These are phyloP conservation scores for Termitomyces sp. DNA, from an alignment of 768 basidiomycete genomes.

Conservation along the genomic window DNA sequence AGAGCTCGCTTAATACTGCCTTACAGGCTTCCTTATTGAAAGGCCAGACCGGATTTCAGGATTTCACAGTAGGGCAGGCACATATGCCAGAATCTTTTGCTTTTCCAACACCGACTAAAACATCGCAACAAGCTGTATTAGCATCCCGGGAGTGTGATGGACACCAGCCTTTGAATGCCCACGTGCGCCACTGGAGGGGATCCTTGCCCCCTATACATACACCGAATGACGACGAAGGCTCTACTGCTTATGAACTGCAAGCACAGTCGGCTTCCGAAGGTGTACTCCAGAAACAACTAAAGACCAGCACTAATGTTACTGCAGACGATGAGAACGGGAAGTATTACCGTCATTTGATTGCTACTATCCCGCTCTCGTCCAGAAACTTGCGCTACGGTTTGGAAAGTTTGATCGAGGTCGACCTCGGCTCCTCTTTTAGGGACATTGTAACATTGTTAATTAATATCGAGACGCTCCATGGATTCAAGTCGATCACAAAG, in stretches of 20 bases:
- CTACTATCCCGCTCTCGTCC: not conserved
- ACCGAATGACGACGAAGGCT: not conserved
- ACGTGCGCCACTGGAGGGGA: not conserved
- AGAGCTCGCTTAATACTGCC: not conserved
- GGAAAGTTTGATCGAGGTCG: not conserved
- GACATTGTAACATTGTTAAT: not conserved
- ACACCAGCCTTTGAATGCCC: not conserved
- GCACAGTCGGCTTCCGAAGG: not conserved
- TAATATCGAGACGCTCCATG: not conserved
- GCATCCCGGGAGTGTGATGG: not conserved
- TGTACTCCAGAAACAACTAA: not conserved
- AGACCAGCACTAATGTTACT: not conserved
- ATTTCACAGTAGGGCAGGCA: not conserved
- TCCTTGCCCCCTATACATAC: not conserved
- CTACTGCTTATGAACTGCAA: not conserved
- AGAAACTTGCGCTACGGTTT: not conserved
- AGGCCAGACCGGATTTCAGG: not conserved
- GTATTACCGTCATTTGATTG: not conserved
- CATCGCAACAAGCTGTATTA: not conserved
- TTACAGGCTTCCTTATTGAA: not conserved
- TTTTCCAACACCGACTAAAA: not conserved
- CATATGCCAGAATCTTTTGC: not conserved
- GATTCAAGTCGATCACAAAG: not conserved
- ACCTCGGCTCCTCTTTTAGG: not conserved
- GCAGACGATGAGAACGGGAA: not conserved